Evolutionary conservation across 768 basidiomycete genomes (phyloP), one percentile per base, ranked within the genome.

Genomic region (Mycena filopes): DNA sequence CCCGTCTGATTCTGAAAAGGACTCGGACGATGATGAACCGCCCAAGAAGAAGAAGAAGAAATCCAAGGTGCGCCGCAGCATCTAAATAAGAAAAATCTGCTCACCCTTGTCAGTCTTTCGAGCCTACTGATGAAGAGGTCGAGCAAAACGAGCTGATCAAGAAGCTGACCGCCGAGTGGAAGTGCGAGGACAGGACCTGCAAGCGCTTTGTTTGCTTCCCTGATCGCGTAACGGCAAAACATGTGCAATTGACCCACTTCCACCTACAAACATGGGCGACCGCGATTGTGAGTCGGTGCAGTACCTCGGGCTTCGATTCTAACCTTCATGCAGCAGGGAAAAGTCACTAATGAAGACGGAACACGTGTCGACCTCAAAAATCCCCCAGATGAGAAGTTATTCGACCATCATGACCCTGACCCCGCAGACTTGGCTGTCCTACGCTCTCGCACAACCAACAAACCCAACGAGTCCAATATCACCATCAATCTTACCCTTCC

Each of bases 401-500:
- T 56, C 15, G n/a, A 25, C 2, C 16, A 33, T 25, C 55, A 46
- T 13, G 55, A 56, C 0, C 20, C 42, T n/a, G 43, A 56, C 10
- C 21, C n/a, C 6, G 55, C 43, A 1, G 42, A 45, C 20, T 1
- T 10, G 6, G 13, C 42, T 4, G 28, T 46, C 9, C 1, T 56
- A 12, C 29, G 9, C 25, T 18, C 8, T 16, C 43, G 33, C 23
- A 20, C 55, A 1, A 16, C 55, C 4, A 46, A 12, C 1, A 57
- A 57, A 20, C 7, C 33, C 33, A 33, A 33, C 33, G 56, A 57
- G n/a, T 38, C 56, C 3, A 57, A 57, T 20, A 57, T 57, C 26
- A 46, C 33, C 2, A 57, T 57, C 43, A 46, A 57, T 28, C 56
- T 57, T 31, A 47, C 56, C 4, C 31, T 57, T 3, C 56, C 56